A percentile compares a stretch with the other conserved stretches of the same genome.
These are phyloP conservation scores for Rutstroemia sydowiana DNA, from an alignment of 2,329 filamentous ascomycete species.

Conservation along the genomic window DNA sequence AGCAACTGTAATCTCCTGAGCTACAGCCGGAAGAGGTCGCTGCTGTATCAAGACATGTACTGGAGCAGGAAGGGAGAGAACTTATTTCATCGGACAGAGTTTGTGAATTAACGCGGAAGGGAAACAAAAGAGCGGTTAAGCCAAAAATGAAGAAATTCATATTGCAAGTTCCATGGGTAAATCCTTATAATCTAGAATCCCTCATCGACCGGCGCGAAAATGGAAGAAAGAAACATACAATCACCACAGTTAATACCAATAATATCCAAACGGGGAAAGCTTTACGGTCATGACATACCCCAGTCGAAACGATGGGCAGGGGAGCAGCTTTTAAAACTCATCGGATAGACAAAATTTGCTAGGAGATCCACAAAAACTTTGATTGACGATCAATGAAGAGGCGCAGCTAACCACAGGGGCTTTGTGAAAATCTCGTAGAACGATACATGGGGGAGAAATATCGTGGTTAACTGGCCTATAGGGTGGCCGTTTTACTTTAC, in stretches of 20 bases:
- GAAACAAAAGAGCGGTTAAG: not conserved
- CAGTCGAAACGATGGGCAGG: not conserved
- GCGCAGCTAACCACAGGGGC: not conserved
- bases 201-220: not conserved
- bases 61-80: constrained; percentile 6
- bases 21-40: not conserved
- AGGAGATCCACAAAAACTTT: not conserved
- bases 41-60: not conserved
- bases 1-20: constrained; percentile 1
- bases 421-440: not conserved
- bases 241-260: not conserved
- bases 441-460: too few relatives aligned
- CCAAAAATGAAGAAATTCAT: constrained; percentile 3
- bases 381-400: not conserved
- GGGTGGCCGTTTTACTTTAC: too few relatives aligned
- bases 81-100: constrained; percentile 1
- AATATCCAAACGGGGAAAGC: not conserved
- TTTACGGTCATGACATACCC: not conserved
- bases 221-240: not conserved
- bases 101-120: not conserved
- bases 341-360: not conserved
- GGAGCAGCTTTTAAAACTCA: not conserved
- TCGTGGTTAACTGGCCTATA: too few relatives aligned
- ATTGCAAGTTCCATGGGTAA: not conserved
- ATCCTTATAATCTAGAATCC: not conserved